phyloP scores from a whole-genome alignment of 2,329 filamentous ascomycete species.

The Hortaea sp. region DNA sequence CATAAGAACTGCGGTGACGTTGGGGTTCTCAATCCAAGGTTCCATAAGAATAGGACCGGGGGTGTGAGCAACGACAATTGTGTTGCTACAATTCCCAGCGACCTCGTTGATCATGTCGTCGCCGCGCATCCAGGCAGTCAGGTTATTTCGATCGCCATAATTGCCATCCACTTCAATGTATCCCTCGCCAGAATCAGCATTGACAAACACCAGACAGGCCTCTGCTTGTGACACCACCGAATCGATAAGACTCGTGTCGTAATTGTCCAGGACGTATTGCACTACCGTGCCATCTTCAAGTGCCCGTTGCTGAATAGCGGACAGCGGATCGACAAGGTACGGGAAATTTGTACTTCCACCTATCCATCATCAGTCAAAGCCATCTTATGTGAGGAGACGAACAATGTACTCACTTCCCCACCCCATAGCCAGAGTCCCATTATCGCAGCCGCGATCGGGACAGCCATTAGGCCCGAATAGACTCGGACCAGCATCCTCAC shows the following conservation, averaged over 20 bases:
- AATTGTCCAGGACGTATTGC: constrained; percentile 6
- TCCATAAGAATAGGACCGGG: constrained; percentile 25
- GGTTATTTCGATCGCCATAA: constrained; percentile 25
- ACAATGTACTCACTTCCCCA: constrained; percentile 26
- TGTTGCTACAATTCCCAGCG: constrained; percentile 36
- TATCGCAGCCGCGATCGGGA: constrained; percentile 6
- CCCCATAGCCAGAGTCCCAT: constrained; percentile 27
- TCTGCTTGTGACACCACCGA: constrained; percentile 17
- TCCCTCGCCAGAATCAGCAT: constrained; percentile 19
- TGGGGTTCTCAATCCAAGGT: constrained; percentile 20
- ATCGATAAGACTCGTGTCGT: constrained; percentile 11
- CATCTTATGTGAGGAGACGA: no score
- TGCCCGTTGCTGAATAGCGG: background rate
- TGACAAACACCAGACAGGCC: constrained; percentile 24
- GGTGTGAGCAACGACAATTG: constrained; percentile 39
- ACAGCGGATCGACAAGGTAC: background rate
- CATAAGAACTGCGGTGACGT: constrained; percentile 22
- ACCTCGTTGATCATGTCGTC: constrained; percentile 20
- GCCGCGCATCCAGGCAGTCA: constrained; percentile 12
- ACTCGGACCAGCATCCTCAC: constrained; percentile 39
- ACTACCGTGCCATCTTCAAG: background rate
- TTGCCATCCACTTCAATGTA: constrained; percentile 32
- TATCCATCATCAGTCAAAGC: constrained; percentile 67
- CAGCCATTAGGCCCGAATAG: constrained; percentile 38
- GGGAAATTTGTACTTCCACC: constrained; percentile 56